Evolutionary conservation across 495 filamentous ascomycete genomes (phyloP).

Genomic region (Aspergillus sclerotioniger): DNA sequence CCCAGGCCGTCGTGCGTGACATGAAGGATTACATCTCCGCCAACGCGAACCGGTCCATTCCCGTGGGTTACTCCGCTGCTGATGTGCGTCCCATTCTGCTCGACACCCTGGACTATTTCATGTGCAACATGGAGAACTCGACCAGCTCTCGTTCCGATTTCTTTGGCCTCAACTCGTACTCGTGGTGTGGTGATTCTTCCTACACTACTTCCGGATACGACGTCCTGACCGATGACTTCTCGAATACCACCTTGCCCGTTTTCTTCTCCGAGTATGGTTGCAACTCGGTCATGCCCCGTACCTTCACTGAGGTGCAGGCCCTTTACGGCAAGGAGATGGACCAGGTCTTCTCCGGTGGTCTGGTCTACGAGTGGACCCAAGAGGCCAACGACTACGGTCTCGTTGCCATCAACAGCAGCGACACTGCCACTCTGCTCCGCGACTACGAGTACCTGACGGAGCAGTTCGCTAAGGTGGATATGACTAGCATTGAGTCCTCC

Average conservation of each 20-base stretch:
- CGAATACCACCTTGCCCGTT: slow-evolving; percentile 71
- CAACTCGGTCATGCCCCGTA: slow-evolving; percentile 74
- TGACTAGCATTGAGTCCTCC: slow-evolving; percentile 58
- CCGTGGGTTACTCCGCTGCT: slow-evolving; percentile 92
- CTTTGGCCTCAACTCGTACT: slow-evolving; percentile 94
- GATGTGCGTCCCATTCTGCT: slow-evolving; percentile 78
- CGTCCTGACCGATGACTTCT: slow-evolving; percentile 67
- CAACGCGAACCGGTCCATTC: slow-evolving; percentile 64
- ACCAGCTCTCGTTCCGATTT: slow-evolving; percentile 70
- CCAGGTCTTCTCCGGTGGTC: slow-evolving; percentile 73
- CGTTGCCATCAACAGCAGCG: slow-evolving; percentile 64
- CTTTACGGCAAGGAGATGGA: slow-evolving; percentile 84
- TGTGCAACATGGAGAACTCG: slow-evolving; percentile 69
- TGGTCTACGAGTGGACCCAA: slow-evolving; percentile 85
- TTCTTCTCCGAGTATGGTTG: slow-evolving; percentile 98
- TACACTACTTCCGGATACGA: slow-evolving; percentile 72
- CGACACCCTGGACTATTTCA: slow-evolving; percentile 80
- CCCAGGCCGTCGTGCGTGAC: slow-evolving; percentile 70
- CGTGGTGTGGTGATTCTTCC: slow-evolving; percentile 81
- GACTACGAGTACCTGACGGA: slow-evolving; percentile 76
- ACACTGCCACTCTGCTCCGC: slow-evolving; percentile 56
- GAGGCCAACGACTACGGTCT: slow-evolving; percentile 81
- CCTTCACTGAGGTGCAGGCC: slow-evolving; percentile 77
- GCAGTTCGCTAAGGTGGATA: slow-evolving; percentile 73
- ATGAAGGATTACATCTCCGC: slow-evolving; percentile 85